Evolutionary conservation across 1,284 basidiomycete species (phyloP), one percentile per base, ranked within the genome.

Genomic region (Pisolithus thermaeus): DNA sequence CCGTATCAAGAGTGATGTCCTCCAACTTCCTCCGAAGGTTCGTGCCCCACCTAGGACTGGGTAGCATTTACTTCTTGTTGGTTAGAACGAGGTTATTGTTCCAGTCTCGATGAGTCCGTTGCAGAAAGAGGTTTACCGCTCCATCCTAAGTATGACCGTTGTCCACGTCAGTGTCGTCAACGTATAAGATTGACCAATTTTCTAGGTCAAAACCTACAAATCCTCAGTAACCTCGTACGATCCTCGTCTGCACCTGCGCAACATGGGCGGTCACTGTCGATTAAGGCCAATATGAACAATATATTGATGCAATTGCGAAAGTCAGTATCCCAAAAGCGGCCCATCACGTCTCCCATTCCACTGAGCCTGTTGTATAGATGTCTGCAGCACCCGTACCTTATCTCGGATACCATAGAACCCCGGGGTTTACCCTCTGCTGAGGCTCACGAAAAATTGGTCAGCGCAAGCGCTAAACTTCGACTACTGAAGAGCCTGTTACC

Each of bases 11-110:
- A 87, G 86, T 54, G 91, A 97, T 62, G 95, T 97, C 1, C 77
- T 98, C 35, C 81, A 92, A 58, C 78, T 98, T 12, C 95, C 96
- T 20, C 90, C 92, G 0, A 95, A 97, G 78, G 92, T 92, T 54
- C 47, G 66, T 55, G 4, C 27, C 42, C 50, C 18, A 20, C 37
- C 36, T 37, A n/a, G 42, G 42, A 27, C 41, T 42, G 4, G 12
- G 48, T 56, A 27, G 41, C 50, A 48, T 23, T 55, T 50, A 59
- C 46, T 50, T 52, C 41, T 53, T 54, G 25, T 51, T 58, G 51
- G 43, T 30, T 50, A 90, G 87, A 90, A 90, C 59, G 87, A 91
- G 66, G 85, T 91, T 45, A 96, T 97, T 59, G 87, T 98, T 0
- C 96, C 96, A 0, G 79, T 97, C 36, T 92, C 91, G 11, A 87